Conservation (phyloP, 2,329 filamentous ascomycete genomes). For the Talaromyces sp. region DNA sequence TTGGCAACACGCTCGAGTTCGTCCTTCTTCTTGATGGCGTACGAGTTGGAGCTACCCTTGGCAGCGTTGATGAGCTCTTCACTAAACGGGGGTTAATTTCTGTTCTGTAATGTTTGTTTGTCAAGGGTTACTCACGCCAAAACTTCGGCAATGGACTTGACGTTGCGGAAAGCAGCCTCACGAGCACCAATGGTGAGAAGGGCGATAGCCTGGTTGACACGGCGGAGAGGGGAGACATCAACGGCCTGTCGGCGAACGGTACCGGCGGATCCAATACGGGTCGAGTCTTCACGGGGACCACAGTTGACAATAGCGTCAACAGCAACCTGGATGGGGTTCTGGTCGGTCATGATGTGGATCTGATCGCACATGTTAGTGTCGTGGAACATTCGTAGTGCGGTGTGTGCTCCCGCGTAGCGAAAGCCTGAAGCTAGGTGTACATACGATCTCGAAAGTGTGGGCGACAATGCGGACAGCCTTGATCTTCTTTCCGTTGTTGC, state of each 20-base stretch:
- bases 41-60: slow-evolving; percentile 99
- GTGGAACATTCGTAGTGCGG: neutral
- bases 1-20: slow-evolving; percentile 99
- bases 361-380: slow-evolving; percentile 35
- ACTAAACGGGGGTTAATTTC: slow-evolving; percentile 4
- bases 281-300: slow-evolving; percentile 98
- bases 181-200: slow-evolving; percentile 98
- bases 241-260: slow-evolving; percentile 99
- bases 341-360: slow-evolving; percentile 99
- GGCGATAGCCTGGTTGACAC: slow-evolving; percentile 99
- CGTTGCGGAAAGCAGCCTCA: slow-evolving; percentile 98
- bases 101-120: neutral
- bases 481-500: slow-evolving; percentile 99
- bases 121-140: slow-evolving; percentile 50
- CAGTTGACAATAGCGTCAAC: slow-evolving; percentile 99
- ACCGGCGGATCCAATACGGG: slow-evolving; percentile 98
- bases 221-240: slow-evolving; percentile 98
- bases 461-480: slow-evolving; percentile 99
- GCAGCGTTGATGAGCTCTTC: slow-evolving; percentile 99
- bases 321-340: slow-evolving; percentile 99
- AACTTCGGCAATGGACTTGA: slow-evolving; percentile 99
- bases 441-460: slow-evolving; percentile 98
- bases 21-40: slow-evolving; percentile 99
- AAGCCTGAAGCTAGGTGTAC: slow-evolving; percentile 34
- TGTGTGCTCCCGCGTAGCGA: neutral